Evolutionary conservation across 2,329 filamentous ascomycete genomes (phyloP).

Genomic region (Xylaria sp.): DNA sequence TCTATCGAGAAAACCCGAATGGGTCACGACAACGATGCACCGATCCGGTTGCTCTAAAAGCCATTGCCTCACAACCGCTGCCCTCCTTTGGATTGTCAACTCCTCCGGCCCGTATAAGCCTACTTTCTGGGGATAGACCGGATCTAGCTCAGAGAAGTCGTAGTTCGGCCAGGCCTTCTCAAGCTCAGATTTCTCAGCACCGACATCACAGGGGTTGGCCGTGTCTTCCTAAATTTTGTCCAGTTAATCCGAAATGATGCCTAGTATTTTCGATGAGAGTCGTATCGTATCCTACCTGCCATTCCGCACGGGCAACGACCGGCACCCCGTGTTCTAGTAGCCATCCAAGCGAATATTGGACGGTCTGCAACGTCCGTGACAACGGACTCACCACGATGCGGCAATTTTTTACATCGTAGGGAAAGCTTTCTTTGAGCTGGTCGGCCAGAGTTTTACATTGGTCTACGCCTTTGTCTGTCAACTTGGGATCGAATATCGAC

Average conservation of each 20-base stretch:
- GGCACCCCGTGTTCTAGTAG: constrained; percentile 37
- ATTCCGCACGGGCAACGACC: constrained; percentile 41
- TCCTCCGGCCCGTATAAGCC: constrained; percentile 41
- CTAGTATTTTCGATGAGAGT: background rate
- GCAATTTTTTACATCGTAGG: constrained; percentile 33
- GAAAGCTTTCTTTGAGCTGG: constrained; percentile 34
- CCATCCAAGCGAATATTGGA: constrained; percentile 39
- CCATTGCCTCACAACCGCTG: constrained; percentile 38
- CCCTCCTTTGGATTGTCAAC: constrained; percentile 36
- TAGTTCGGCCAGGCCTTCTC: constrained; percentile 39
- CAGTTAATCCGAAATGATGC: constrained; percentile 1
- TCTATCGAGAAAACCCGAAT: constrained; percentile 41
- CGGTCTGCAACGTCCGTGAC: constrained; percentile 40
- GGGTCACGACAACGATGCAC: constrained; percentile 42
- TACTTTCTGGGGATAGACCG: constrained; percentile 41
- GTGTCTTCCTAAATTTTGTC: constrained; percentile 40
- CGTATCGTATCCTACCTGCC: constrained; percentile 42
- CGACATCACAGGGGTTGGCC: constrained; percentile 41
- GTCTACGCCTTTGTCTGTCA: constrained; percentile 39
- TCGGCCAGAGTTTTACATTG: constrained; percentile 37
- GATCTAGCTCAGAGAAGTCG: constrained; percentile 41
- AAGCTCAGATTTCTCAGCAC: constrained; percentile 32
- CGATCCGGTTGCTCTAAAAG: constrained; percentile 39
- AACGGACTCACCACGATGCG: constrained; percentile 42
- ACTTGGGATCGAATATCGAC: constrained; percentile 38